A percentile compares a stretch with the other conserved stretches of the same genome.
Conservation (phyloP, 306 rosid genomes). For the Mimosa pudica region DNA sequence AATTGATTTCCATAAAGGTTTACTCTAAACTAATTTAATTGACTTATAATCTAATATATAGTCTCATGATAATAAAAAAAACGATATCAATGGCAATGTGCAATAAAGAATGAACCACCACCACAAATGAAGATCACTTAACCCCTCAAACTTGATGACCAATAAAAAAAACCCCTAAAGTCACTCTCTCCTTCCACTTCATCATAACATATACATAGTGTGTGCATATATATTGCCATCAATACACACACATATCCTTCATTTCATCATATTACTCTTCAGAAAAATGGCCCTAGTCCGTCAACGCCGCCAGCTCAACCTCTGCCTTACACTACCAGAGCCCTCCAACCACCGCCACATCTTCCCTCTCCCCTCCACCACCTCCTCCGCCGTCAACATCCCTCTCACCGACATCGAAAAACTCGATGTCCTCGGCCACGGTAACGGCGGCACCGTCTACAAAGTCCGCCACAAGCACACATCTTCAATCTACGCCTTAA, state of each 20-base stretch:
- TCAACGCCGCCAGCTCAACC: conserved; percentile 75
- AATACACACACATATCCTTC: neutral
- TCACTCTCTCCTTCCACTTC: neutral
- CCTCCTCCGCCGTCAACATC: conserved; percentile 11
- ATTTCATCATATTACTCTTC: neutral
- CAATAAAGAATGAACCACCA: neutral
- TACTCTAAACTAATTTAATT: no score
- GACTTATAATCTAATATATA: no score
- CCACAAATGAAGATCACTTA: neutral
- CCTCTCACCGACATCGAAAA: conserved; percentile 57
- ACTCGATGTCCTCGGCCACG: conserved; percentile 81
- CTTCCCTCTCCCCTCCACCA: conserved; percentile 34
- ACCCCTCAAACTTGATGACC: neutral
- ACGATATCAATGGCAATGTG: neutral
- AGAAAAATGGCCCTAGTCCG: conserved; percentile 68
- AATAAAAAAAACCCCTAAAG: no score
- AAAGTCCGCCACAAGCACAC: conserved; percentile 77
- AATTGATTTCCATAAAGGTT: no score
- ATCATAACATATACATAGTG: neutral
- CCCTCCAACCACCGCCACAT: conserved; percentile 44
- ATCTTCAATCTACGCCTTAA: conserved; percentile 56
- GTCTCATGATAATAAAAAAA: no score
- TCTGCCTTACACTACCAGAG: conserved; percentile 55
- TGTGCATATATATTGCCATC: no score
- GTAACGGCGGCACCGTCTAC: conserved; percentile 92